These are phyloP conservation scores for Alternaria brassicae DNA, from an alignment of 2,329 filamentous ascomycete species.

Conservation along the genomic window DNA sequence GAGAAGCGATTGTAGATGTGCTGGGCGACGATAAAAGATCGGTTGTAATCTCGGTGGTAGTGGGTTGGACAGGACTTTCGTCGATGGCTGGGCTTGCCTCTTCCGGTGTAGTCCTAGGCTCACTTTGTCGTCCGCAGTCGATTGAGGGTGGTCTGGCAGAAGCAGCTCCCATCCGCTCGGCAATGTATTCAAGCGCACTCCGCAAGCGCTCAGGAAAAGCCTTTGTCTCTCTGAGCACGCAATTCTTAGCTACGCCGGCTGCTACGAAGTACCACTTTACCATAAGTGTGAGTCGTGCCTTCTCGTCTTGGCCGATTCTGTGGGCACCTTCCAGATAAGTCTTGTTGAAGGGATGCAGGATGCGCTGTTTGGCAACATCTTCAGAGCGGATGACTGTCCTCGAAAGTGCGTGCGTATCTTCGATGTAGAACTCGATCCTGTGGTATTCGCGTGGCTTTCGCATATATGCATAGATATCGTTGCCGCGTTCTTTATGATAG, in stretches of 20 bases:
- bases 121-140: background rate
- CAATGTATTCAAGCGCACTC: conserved; percentile 4
- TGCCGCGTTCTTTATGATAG: background rate
- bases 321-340: conserved; percentile 5
- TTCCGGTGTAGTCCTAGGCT: background rate
- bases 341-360: conserved; percentile 21
- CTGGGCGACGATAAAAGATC: background rate
- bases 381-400: background rate
- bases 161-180: conserved; percentile 3
- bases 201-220: conserved; percentile 8
- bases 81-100: background rate
- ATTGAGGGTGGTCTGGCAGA: conserved; percentile 1
- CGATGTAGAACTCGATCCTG: conserved; percentile 6
- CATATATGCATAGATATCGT: conserved; percentile 20
- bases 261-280: conserved; percentile 24
- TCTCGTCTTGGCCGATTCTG: conserved; percentile 5
- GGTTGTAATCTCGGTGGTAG: background rate
- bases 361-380: conserved; percentile 6
- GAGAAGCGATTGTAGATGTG: background rate
- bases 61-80: background rate
- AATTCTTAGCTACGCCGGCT: conserved; percentile 11
- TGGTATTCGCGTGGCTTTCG: background rate
- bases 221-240: conserved; percentile 9
- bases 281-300: conserved; percentile 9
- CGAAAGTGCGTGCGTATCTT: background rate